Evolutionary conservation across 768 basidiomycete species (phyloP).

Genomic region (Calocera viscosa): DNA sequence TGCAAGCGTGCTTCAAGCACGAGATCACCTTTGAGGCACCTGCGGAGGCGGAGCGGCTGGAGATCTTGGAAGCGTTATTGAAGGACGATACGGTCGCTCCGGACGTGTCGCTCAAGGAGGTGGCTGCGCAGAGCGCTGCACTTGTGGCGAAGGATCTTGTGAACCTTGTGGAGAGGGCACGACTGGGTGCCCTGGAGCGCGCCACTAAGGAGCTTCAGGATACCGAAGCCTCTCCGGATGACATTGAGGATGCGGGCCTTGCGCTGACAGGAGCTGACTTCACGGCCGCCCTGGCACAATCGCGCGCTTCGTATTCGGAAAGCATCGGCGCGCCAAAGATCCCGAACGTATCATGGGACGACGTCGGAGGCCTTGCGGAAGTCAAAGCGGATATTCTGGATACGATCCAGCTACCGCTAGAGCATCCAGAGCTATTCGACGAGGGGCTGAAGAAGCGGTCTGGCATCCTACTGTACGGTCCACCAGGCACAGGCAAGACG

Average conservation of each 20-base stretch:
- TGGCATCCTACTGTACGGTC: slow-evolving; percentile 85
- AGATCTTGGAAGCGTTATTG: slow-evolving; percentile 43
- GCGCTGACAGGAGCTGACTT: slow-evolving; percentile 48
- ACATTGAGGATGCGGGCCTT: slow-evolving; percentile 29
- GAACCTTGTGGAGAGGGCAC: slow-evolving; percentile 51
- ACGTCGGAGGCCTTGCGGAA: slow-evolving; percentile 78
- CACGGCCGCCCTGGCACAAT: slow-evolving; percentile 53
- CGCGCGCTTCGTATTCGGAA: slow-evolving; percentile 69
- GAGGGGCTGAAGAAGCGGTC: slow-evolving; percentile 92
- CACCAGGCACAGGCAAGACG: slow-evolving; percentile 93
- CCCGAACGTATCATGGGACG: slow-evolving; percentile 91
- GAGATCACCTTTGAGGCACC: slow-evolving; percentile 70
- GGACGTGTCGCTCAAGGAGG: slow-evolving; percentile 58
- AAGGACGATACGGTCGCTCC: slow-evolving; percentile 38
- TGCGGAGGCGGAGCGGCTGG: slow-evolving; percentile 56
- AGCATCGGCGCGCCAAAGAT: slow-evolving; percentile 96
- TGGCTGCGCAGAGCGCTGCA: slow-evolving; percentile 86
- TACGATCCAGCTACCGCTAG: slow-evolving; percentile 84
- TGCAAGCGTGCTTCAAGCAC: slow-evolving; percentile 73
- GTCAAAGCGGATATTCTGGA: slow-evolving; percentile 92
- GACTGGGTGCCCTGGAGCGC: slow-evolving; percentile 43
- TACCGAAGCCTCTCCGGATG: slow-evolving; percentile 8
- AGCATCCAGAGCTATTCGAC: slow-evolving; percentile 79
- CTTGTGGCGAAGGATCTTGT: slow-evolving; percentile 70
- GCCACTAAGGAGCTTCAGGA: slow-evolving; percentile 21